These are phyloP conservation scores for Fusarium drepaniforme DNA, from an alignment of 2,329 filamentous ascomycete species.

Conservation along the genomic window DNA sequence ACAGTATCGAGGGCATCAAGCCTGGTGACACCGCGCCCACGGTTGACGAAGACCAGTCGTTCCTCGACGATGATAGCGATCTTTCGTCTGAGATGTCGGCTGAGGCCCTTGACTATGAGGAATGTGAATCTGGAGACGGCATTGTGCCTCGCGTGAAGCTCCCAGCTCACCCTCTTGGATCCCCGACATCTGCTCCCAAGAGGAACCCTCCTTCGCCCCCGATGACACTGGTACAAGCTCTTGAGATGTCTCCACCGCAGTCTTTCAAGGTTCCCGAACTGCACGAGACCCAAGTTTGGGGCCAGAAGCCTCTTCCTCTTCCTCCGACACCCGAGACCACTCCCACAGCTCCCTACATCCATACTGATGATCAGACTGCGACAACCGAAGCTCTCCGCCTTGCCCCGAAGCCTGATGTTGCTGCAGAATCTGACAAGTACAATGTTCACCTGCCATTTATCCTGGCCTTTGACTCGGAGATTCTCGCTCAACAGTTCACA, in stretches of 20 bases:
- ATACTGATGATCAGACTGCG: constrained; percentile 44
- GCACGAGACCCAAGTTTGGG: constrained; percentile 42
- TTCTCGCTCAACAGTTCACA: constrained; percentile 85
- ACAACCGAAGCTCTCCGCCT: constrained; percentile 53
- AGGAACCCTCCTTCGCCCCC: constrained; percentile 46
- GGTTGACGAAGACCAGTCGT: constrained; percentile 54
- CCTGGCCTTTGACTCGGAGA: constrained; percentile 82
- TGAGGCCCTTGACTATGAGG: constrained; percentile 60
- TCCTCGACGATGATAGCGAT: constrained; percentile 67
- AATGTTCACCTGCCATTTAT: constrained; percentile 82
- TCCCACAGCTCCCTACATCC: constrained; percentile 55
- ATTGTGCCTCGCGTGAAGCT: constrained; percentile 40
- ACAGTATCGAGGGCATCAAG: constrained; percentile 61
- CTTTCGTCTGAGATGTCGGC: constrained; percentile 73
- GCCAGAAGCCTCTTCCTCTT: constrained; percentile 43
- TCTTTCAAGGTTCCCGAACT: constrained; percentile 39
- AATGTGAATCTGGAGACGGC: constrained; percentile 49
- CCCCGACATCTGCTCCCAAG: constrained; percentile 46
- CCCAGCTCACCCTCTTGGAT: constrained; percentile 52
- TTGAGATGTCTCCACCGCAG: constrained; percentile 44
- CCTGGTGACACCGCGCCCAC: constrained; percentile 49
- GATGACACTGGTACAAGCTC: constrained; percentile 43
- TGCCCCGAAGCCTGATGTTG: constrained; percentile 47
- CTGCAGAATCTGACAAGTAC: constrained; percentile 52
- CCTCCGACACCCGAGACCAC: constrained; percentile 62